Evolutionary conservation across 768 basidiomycete genomes (phyloP), one percentile per base, ranked within the genome.

Genomic region (Pisolithus orientalis): DNA sequence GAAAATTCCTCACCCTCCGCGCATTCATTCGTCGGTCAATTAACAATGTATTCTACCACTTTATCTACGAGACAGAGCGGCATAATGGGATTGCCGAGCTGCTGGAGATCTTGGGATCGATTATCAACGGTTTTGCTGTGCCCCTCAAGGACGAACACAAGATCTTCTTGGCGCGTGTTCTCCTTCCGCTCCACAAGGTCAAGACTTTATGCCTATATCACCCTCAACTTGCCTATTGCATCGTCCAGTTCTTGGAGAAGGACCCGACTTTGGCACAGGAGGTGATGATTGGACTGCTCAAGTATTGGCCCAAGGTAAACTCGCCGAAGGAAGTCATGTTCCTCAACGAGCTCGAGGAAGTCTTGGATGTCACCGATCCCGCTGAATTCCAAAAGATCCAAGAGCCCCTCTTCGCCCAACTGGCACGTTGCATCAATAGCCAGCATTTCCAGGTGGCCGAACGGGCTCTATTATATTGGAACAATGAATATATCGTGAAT

Each of bases 361-460:
- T 99, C 4, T 72, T 99, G 56, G 96, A 99, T 70, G 96, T 99
- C 54, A 97, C 96, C 59, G 94, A 98, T 63, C 93, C 93, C 2
- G 80, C 80, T 50, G 94, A 98, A 71, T 99, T 99, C 73, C 85
- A 85, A 69, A 98, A 98, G 79, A 90, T 98, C 55, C 90, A 96
- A 70, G 75, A 90, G 17, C 82, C 89, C 9, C 74, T 98, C 40
- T 99, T 99, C 79, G 85, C 85, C 50, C 96, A 98, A 68, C 80
- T 99, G 28, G 87, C 94, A 32, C 81, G 92, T 55, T 99, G 96
- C 73, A 94, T 99, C 80, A 96, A 95, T 67, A 94, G 90, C 64
- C 96, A 98, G 68, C 96, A 99, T 71, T 99, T 99, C 82, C 96
- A 99, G 72, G 95, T 99, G 29, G 95, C 96, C 6, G 96, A 99